Evolutionary conservation across 345 rosid species (phyloP).

Genomic region (Lenwebbia sp.): DNA sequence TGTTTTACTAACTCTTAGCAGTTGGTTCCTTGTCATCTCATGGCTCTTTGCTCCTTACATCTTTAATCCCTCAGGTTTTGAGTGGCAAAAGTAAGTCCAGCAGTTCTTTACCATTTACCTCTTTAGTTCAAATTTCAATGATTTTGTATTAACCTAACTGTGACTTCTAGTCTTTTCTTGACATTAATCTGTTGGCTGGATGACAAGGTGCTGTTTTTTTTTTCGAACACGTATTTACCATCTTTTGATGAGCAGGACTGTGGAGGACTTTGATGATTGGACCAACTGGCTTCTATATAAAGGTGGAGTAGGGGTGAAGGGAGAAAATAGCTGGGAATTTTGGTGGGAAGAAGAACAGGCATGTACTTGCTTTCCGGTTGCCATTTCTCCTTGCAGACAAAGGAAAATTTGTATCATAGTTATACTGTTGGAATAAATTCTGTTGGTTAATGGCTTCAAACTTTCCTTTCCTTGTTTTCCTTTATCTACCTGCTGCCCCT

Average conservation of each 20-base stretch:
- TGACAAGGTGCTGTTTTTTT: not conserved
- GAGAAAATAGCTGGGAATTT: conserved; percentile 97
- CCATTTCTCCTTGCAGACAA: not conserved
- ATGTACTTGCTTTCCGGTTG: not conserved
- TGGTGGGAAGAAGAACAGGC: conserved; percentile 99
- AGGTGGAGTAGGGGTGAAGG: conserved; percentile 99
- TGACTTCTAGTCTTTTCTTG: not conserved
- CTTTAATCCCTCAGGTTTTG: conserved; percentile 98
- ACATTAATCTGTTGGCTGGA: not conserved
- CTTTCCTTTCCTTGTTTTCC: not conserved
- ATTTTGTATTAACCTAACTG: not conserved
- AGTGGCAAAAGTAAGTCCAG: conserved; percentile 91
- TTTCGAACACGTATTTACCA: not conserved
- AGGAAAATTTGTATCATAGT: not conserved
- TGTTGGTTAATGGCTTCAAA: not conserved
- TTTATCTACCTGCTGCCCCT: not conserved
- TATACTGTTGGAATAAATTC: not conserved
- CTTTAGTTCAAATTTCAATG: not conserved
- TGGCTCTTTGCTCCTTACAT: conserved; percentile 99
- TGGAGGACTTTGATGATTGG: conserved; percentile 98
- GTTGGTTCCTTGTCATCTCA: conserved; percentile 96
- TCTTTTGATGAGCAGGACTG: conserved; percentile 52
- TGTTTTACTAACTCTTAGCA: conserved; percentile 76
- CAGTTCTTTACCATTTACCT: not conserved
- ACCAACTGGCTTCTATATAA: conserved; percentile 91